Conservation (phyloP, 495 filamentous ascomycete genomes). For the Tuber magnatum region DNA sequence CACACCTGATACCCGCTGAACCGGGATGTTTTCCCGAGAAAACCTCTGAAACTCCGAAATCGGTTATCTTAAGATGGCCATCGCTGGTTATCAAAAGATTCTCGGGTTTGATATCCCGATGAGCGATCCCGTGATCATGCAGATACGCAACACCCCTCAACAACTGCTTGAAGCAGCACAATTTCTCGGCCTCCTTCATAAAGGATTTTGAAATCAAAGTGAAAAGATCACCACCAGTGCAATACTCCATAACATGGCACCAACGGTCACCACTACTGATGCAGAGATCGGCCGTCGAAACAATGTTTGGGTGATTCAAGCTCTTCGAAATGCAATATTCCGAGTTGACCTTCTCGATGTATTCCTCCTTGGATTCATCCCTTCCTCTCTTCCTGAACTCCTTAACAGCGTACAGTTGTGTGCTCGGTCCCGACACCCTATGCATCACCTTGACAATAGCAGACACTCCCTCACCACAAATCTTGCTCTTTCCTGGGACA, state of each 20-base stretch:
- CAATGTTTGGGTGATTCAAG: slow-evolving; percentile 70
- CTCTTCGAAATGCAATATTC: slow-evolving; percentile 73
- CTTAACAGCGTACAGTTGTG: slow-evolving; percentile 66
- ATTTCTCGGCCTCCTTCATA: slow-evolving; percentile 53
- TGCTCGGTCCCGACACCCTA: slow-evolving; percentile 48
- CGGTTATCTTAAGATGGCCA: slow-evolving; percentile 69
- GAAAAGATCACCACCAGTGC: slow-evolving; percentile 64
- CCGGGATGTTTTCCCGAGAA: slow-evolving; percentile 70
- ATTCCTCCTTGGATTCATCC: slow-evolving; percentile 57
- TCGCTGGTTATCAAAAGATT: slow-evolving; percentile 63
- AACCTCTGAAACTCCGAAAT: slow-evolving; percentile 72
- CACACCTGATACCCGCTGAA: slow-evolving; percentile 57
- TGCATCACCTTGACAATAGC: slow-evolving; percentile 65
- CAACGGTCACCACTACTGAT: slow-evolving; percentile 56
- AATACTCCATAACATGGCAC: slow-evolving; percentile 84
- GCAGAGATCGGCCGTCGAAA: slow-evolving; percentile 64
- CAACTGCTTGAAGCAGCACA: slow-evolving; percentile 76
- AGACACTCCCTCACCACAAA: slow-evolving; percentile 64
- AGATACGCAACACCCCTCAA: slow-evolving; percentile 63
- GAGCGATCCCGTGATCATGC: slow-evolving; percentile 64
- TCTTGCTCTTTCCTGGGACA: slow-evolving; percentile 46
- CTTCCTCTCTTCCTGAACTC: slow-evolving; percentile 62
- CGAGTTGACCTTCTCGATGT: slow-evolving; percentile 70
- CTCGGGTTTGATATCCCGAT: slow-evolving; percentile 77
- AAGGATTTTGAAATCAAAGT: slow-evolving; percentile 58